Base-by-base conservation (phyloP, 805 yeast genomes). In the Cyberlindnera mycetangii region DNA sequence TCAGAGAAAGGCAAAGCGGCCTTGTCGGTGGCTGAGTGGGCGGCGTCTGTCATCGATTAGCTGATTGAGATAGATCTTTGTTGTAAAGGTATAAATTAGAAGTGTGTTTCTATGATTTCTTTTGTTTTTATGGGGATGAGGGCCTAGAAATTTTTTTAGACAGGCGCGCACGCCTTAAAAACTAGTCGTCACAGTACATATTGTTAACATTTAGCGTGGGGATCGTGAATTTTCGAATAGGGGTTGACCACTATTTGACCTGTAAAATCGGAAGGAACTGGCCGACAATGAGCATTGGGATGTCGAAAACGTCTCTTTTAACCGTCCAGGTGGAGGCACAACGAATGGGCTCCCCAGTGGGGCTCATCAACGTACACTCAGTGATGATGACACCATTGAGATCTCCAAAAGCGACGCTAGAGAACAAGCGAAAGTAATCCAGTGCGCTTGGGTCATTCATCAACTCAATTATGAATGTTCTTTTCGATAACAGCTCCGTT, bases 311-410 rank as follows among this genome's bases (percentile, higher is more conserved):
- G 65, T 87, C 95, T 53, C 93, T 69, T 53, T 85, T 85, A 14
- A 87, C 88, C 0, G 95, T 87, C 89, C 93, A 85, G 14, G 87
- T 87, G 33, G 88, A 80, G 32, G 89, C 82, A 55, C 89, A 85
- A 48, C 78, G 78, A 19, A 82, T 74, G 44, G 58, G 63, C 16
- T 65, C 64, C 1, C 62, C 66, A 37, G 54, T 60, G 9, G 70
- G 73, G 34, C 66, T 59, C 36, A 69, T 43, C 32, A 71, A 45
- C 9, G 70, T 69, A 44, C 72, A 65, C 42, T 65, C 64, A 18
- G 70, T 65, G 50, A 70, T 66, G 10, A 66, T 63, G 18, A 66
- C 69, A 12, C 70, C 71, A 45, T 68, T 51, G 9, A 66, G 55
- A 37, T 66, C 72, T 15, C 67, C 64, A 62, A 85, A 85, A 0